A percentile compares a stretch with the other conserved stretches of the same genome.
Evolutionary conservation across 257 asterid species (phyloP).

Genomic region (Nicotiana paniculata): DNA sequence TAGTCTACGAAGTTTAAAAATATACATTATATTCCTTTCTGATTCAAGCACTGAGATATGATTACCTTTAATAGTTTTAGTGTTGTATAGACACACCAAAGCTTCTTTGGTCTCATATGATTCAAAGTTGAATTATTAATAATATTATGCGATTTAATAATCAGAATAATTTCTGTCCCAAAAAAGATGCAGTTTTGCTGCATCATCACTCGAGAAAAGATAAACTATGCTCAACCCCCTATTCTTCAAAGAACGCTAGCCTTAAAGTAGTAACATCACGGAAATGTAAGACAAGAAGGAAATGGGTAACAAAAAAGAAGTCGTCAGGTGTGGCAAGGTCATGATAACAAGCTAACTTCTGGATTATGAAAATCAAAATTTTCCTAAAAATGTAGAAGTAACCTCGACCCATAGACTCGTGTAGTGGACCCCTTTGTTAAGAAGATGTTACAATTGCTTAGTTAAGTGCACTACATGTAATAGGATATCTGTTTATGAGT

Average conservation of each 20-base stretch:
- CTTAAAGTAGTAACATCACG: neutral
- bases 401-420: neutral
- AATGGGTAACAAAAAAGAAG: neutral
- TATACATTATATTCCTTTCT: too few species aligned
- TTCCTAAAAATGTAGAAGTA: neutral
- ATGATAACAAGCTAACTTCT: neutral
- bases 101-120: too few species aligned
- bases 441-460: neutral
- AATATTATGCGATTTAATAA: too few species aligned
- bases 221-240: too few species aligned
- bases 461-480: neutral
- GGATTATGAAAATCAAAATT: neutral
- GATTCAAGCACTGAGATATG: too few species aligned
- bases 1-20: too few species aligned
- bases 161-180: too few species aligned
- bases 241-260: neutral
- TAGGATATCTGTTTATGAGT: neutral
- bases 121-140: too few species aligned
- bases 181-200: too few species aligned
- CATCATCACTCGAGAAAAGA: too few species aligned
- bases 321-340: neutral
- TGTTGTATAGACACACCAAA: too few species aligned
- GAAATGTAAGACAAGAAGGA: neutral
- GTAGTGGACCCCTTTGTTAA: neutral
- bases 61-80: too few species aligned